phyloP scores from a whole-genome alignment of 1,284 basidiomycete species.

The Pseudozyma tsukubaensis region DNA sequence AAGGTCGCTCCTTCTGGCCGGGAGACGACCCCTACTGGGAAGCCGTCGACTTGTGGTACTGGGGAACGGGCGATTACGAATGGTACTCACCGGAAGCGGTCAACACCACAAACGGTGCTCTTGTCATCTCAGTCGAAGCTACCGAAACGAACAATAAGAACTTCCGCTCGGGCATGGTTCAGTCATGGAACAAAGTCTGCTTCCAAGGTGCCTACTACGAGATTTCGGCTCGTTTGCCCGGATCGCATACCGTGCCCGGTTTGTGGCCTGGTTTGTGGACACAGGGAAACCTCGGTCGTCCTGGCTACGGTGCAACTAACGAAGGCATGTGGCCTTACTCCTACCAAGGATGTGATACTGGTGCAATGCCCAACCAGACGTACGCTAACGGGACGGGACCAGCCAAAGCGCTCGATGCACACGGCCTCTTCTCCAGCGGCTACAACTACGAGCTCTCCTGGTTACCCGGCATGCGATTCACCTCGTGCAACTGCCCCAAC shows the following conservation, averaged over 20 bases:
- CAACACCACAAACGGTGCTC: slow-evolving; percentile 55
- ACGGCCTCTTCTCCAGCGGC: slow-evolving; percentile 32
- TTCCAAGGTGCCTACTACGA: slow-evolving; percentile 68
- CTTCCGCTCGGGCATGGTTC: slow-evolving; percentile 67
- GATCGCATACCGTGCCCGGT: slow-evolving; percentile 26
- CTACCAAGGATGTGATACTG: slow-evolving; percentile 68
- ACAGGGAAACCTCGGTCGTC: slow-evolving; percentile 64
- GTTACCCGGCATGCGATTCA: slow-evolving; percentile 63
- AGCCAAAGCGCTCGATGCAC: slow-evolving; percentile 36
- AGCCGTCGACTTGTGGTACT: slow-evolving; percentile 73
- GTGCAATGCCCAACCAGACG: slow-evolving; percentile 63
- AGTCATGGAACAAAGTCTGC: slow-evolving; percentile 68
- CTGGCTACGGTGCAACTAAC: slow-evolving; percentile 67
- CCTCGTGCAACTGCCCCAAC: slow-evolving; percentile 62
- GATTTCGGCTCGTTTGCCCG: slow-evolving; percentile 45
- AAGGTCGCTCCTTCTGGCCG: slow-evolving; percentile 74
- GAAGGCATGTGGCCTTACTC: slow-evolving; percentile 70
- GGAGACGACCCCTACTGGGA: slow-evolving; percentile 68
- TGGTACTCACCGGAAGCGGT: slow-evolving; percentile 69
- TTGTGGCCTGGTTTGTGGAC: slow-evolving; percentile 70
- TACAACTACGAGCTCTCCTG: slow-evolving; percentile 54
- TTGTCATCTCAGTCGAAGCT: slow-evolving; percentile 59
- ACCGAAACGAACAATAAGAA: slow-evolving; percentile 59
- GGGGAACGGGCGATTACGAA: slow-evolving; percentile 66
- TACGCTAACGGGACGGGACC: slow-evolving; percentile 57